These are phyloP conservation scores for Piper longum DNA, from an alignment of 164 flowering plant species.

Conservation along the genomic window DNA sequence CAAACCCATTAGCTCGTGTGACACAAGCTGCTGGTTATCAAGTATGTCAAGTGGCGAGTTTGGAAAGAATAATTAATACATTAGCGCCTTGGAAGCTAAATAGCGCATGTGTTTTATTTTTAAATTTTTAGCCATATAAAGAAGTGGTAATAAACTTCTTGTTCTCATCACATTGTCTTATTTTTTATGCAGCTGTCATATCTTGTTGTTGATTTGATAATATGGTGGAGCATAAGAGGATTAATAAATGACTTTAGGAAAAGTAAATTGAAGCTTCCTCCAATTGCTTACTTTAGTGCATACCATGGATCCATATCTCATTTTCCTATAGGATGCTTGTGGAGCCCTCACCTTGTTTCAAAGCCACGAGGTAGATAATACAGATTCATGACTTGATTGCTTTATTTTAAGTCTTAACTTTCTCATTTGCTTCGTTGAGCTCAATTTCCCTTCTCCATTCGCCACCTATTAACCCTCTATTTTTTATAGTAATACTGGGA, in stretches of 20 bases:
- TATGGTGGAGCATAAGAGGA: constrained; percentile 93
- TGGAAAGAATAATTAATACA: neutral
- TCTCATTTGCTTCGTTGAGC: no score
- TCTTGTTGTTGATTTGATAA: constrained; percentile 63
- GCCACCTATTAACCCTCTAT: no score
- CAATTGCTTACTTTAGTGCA: constrained; percentile 84
- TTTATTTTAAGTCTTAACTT: no score
- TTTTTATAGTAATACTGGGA: no score
- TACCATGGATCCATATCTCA: constrained; percentile 83
- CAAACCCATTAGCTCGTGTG: constrained; percentile 91
- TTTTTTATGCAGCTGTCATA: constrained; percentile 62
- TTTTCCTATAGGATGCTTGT: constrained; percentile 88
- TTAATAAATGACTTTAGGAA: constrained; percentile 84
- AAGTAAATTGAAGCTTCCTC: constrained; percentile 73
- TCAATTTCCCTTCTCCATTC: no score
- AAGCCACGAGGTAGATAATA: constrained; percentile 63
- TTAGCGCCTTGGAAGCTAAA: neutral
- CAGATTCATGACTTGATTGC: neutral
- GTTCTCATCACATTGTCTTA: neutral
- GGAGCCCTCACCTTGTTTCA: constrained; percentile 91
- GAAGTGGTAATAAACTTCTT: no score
- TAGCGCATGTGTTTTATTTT: neutral
- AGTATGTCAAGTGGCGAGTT: constrained; percentile 26
- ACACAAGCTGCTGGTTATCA: constrained; percentile 81
- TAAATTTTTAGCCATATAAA: neutral